A percentile compares a stretch with the other conserved stretches of the same genome.
These are phyloP conservation scores for Cladophialophora carrionii DNA, from an alignment of 2,329 filamentous ascomycete genomes.

Conservation along the genomic window DNA sequence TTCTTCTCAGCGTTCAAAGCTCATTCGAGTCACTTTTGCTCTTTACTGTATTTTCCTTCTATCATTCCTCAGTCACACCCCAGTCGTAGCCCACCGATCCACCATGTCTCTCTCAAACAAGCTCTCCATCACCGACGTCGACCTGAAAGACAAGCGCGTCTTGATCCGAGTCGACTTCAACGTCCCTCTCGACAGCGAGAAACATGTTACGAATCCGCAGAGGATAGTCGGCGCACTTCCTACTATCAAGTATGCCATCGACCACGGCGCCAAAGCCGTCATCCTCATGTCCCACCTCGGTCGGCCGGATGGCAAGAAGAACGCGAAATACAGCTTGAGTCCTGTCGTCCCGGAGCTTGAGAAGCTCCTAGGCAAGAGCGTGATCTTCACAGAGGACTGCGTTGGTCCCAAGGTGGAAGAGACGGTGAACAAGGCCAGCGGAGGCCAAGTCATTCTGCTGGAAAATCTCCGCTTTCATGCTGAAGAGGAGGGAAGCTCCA, in stretches of 20 bases:
- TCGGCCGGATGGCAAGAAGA: conserved; percentile 85
- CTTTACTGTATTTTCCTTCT: conserved; percentile 5
- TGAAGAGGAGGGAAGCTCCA: conserved; percentile 95
- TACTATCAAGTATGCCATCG: conserved; percentile 91
- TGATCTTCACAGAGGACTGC: conserved; percentile 86
- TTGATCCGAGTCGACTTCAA: conserved; percentile 99
- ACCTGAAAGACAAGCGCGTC: conserved; percentile 97
- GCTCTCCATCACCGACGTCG: conserved; percentile 92
- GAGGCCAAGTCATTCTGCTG: conserved; percentile 83
- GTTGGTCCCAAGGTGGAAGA: conserved; percentile 90
- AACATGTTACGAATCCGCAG: conserved; percentile 97
- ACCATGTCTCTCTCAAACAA: conserved; percentile 98
- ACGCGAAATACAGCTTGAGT: conserved; percentile 92
- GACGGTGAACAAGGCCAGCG: conserved; percentile 78
- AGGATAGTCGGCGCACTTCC: conserved; percentile 94
- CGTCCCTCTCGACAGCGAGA: conserved; percentile 89
- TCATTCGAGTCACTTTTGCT: conserved; percentile 10
- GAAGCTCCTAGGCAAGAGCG: conserved; percentile 81
- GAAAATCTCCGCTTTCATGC: conserved; percentile 99
- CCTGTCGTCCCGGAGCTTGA: conserved; percentile 89
- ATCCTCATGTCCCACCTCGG: conserved; percentile 98
- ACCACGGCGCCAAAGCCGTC: conserved; percentile 87
- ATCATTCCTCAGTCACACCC: conserved; percentile 3
- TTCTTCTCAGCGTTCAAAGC: conserved; percentile 8
- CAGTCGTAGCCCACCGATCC: not conserved